Conservation (phyloP, 2,329 filamentous ascomycete species). For the Trichoderma endophyticum region DNA sequence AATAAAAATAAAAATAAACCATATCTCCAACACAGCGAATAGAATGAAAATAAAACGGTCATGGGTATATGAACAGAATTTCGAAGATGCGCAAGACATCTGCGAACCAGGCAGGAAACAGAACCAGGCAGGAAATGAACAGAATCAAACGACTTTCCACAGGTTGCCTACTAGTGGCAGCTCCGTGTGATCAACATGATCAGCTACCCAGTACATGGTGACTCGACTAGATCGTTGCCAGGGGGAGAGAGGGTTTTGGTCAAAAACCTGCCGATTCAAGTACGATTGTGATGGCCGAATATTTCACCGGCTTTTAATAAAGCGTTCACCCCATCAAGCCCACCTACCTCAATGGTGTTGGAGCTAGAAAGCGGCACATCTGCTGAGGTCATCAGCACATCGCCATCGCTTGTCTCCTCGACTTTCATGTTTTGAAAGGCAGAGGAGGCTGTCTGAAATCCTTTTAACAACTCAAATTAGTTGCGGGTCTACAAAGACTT, state of each 20-base stretch:
- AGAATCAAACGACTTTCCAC: background rate
- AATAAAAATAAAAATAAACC: background rate
- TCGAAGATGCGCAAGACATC: slow-evolving; percentile 10
- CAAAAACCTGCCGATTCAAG: background rate
- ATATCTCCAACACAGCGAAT: background rate
- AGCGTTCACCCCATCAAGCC: slow-evolving; percentile 57
- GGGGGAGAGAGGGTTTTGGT: background rate
- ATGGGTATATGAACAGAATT: slow-evolving; percentile 17
- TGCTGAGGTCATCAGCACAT: slow-evolving; percentile 33
- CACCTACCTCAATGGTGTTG: slow-evolving; percentile 25
- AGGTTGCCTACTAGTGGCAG: background rate
- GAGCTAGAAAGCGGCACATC: slow-evolving; percentile 23
- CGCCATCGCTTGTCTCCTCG: slow-evolving; percentile 29
- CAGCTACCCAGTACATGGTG: background rate
- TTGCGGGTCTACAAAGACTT: slow-evolving; percentile 21
- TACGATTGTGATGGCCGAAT: slow-evolving; percentile 44
- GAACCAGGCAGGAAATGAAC: slow-evolving; percentile 6
- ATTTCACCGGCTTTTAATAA: slow-evolving; percentile 58
- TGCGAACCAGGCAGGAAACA: slow-evolving; percentile 5
- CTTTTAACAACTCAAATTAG: slow-evolving; percentile 32
- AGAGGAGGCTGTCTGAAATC: slow-evolving; percentile 34
- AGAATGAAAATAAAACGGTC: background rate
- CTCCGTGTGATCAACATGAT: background rate
- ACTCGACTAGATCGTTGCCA: background rate
- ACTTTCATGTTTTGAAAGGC: slow-evolving; percentile 33